Evolutionary conservation across 345 rosid species (phyloP), one percentile per base, ranked within the genome.

Genomic region (Anastatica hierochuntica): DNA sequence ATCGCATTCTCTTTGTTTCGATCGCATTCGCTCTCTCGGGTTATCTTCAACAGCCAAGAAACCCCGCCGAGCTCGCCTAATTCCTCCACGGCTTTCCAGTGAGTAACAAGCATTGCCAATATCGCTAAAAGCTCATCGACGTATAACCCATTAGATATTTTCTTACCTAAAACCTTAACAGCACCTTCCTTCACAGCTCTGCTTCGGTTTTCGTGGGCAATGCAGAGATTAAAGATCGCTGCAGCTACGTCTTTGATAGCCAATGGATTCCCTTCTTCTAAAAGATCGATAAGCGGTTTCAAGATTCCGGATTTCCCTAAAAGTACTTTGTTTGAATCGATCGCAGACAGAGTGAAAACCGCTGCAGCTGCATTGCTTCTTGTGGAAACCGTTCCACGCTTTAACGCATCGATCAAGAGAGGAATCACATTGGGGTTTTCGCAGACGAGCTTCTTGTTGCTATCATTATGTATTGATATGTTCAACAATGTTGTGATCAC

Each of bases 311-410:
- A 73, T 59, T 77, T 83, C 7, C 97, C 98, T 16, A 92, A 76
- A 16, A 85, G 82, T 36, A 47, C 56, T 73, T 92, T 92, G 59
- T 88, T 92, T 6, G 94, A 74, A 67, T 92, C 96, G 6, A 85
- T 86, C 8, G 98, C 94, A 2, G 98, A 78, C 14, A 92, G 54
- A 8, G 98, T 88, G 56, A 92, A 92, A 44, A 92, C 67, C 2
- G 97, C 75, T 0, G 98, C 98, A 18, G 98, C 98, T 23, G 98
- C 94, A 58, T 92, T 92, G 64, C 95, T 79, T 58, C 79, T 85
- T 0, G 95, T 83, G 27, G 81, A 80, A 5, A 88, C 64, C 0
- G 83, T 78, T 37, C 90, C 95, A 5, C 77, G 61, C 60, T 69
- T 79, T 58, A 92, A 53, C 23, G 94, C 88, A 40, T 88, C 83